A percentile compares a stretch with the other conserved stretches of the same genome.
phyloP scores from a whole-genome alignment of 1,139 yeast species.

The Hansenula anomala region DNA sequence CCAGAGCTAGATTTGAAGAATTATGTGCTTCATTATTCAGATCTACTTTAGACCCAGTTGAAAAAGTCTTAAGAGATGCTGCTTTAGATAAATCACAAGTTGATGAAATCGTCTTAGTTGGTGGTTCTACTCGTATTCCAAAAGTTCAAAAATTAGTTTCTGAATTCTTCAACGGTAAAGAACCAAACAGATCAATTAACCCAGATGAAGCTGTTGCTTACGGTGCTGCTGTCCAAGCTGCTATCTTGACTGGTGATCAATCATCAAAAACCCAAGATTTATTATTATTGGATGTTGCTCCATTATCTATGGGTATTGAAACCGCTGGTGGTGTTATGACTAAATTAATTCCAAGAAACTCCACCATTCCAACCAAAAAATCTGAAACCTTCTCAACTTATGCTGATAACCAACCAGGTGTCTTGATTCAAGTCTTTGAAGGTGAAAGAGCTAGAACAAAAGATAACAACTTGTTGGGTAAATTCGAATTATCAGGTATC shows the following conservation, averaged over 20 bases:
- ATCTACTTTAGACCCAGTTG: conserved; percentile 82
- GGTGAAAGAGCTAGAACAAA: conserved; percentile 93
- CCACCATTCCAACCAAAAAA: conserved; percentile 88
- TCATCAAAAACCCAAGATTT: conserved; percentile 73
- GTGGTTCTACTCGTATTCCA: conserved; percentile 95
- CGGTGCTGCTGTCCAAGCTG: conserved; percentile 83
- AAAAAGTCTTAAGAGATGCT: conserved; percentile 80
- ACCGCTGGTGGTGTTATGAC: conserved; percentile 96
- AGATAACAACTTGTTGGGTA: conserved; percentile 92
- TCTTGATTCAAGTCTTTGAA: conserved; percentile 86
- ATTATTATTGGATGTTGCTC: conserved; percentile 80
- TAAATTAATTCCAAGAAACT: conserved; percentile 86
- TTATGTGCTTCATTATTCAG: conserved; percentile 80
- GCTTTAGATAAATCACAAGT: conserved; percentile 73
- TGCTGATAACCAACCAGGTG: conserved; percentile 93
- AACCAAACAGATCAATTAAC: conserved; percentile 83
- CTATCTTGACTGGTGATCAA: conserved; percentile 73
- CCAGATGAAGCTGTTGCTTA: conserved; percentile 80
- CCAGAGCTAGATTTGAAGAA: conserved; percentile 92
- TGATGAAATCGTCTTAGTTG: conserved; percentile 83
- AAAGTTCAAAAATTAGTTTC: conserved; percentile 84
- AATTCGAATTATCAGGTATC: conserved; percentile 86
- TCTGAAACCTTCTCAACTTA: conserved; percentile 89
- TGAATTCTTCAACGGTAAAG: conserved; percentile 87
- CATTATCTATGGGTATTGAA: conserved; percentile 87